Base-by-base conservation (phyloP, 352 stramenopile species). In the Phytophthora syringae region DNA sequence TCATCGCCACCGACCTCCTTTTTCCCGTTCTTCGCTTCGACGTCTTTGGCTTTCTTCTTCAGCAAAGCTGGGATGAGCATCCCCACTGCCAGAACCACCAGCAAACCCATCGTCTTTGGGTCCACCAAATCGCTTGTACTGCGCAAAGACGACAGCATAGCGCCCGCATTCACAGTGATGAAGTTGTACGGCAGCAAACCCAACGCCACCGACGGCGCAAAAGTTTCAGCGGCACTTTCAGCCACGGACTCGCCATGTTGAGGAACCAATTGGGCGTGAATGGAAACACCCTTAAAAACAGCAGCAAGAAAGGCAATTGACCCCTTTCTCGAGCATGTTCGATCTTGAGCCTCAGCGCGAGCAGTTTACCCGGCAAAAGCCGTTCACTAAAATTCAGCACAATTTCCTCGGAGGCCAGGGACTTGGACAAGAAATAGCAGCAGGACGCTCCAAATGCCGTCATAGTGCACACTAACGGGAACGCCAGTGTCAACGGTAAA, bases 261-360 rank as follows among this genome's bases (percentile, higher is more conserved):
- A 94, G 72, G 55, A 95, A 86, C 87, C 87, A 95, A 58, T 95
- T 93, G 32, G 87, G 84, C 50, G 85, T 88, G 66, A 93, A 92
- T 5, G 87, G 87, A 51, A 95, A 93, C 22, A 95, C 76, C 22
- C 87, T 76, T 60, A 95, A 57, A 56, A 90, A 93, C 7, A 93
- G 70, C 59, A 94, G 64, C 61, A 92, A 45, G 56, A 79, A 93
- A 0, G 80, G 68, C 30, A 95, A 57, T 21, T 83, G 71, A 3
- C 77, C 73, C 22, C 74, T 72, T 5, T 74, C 60, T 20, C 69
- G 70, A 24, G 84, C 84, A 5, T 75, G 53, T 11, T 89, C 79
- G 25, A 94, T 87, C 60, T 88, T 74, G 1, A 65, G 44, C 24
- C 83, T 77, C 28, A 92, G 63, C 3, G 70, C 54, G 25, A 72